Evolutionary conservation across 306 rosid genomes (phyloP), one percentile per base, ranked within the genome.

Genomic region (Sophora flavescens): DNA sequence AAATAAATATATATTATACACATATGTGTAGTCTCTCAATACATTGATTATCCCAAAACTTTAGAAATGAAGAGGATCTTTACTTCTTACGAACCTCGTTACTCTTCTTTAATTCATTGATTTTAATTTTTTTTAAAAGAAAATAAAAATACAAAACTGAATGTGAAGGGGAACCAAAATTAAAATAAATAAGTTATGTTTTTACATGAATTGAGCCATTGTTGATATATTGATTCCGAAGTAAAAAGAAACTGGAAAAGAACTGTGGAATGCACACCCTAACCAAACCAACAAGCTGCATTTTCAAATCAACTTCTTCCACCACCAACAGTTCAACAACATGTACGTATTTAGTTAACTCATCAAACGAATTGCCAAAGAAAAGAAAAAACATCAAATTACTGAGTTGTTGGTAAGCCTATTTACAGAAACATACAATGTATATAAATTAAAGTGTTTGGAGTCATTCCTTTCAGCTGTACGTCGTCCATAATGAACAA

Each of bases 381-480:
- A 51, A 80, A 65, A 14, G 8, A 33, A 15, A 63, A 30, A 5
- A 13, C 28, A 14, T 32, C 8, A 17, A 38, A 38, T 16, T 80
- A 14, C 9, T 47, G 14, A n/a, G 54, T 57, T 58, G 32, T 3
- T 47, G 30, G 9, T 60, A 65, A 38, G n/a, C n/a, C n/a, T n/a
- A n/a, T n/a, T n/a, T n/a, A n/a, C n/a, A n/a, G n/a, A n/a, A n/a
- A n/a, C n/a, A n/a, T n/a, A n/a, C 1, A 8, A 11, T 8, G 18
- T 10, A 5, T 6, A 64, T 13, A 65, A 48, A 5, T 65, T 52
- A 53, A 76, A 76, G 28, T 15, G 52, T 70, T 47, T 28, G 67
- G 35, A 41, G 72, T 51, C 38, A 41, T 61, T 78, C 14, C 45
- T n/a, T n/a, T n/a, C n/a, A n/a, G n/a, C n/a, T n/a, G n/a, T n/a